Evolutionary conservation across 2,329 filamentous ascomycete species (phyloP), one percentile per base, ranked within the genome.

Genomic region (Claviceps purpurea): DNA sequence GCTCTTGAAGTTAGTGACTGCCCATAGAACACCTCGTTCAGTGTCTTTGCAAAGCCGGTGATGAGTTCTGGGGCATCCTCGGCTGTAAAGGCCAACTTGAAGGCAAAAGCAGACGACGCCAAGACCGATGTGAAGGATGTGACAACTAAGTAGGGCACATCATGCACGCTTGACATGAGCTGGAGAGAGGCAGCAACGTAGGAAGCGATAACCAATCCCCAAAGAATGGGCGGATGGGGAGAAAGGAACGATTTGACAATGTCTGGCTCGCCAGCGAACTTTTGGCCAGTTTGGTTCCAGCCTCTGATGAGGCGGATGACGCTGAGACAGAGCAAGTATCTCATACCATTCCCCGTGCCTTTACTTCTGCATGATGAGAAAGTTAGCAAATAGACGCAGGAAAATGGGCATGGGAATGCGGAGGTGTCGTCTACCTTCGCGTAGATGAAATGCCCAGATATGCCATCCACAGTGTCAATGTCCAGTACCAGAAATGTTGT

Each of bases 401-500:
- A 11, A 41, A 41, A 20, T 10, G 11, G 7, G 30, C 14, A 45
- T 49, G 40, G 34, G 49, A 11, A 4, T 13, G 3, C 22, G 34
- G 37, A 13, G 11, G 41, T 47, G 14, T 39, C 16, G 4, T 14
- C 16, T 57, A 73, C 72, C 67, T 68, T 52, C 62, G 64, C 45
- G 73, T 68, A 61, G 70, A 68, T 57, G 72, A 75, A 43, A 77
- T 57, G 37, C 72, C 73, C 13, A 84, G 68, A 34, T 74, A 70
- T 1, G 73, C 68, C 37, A 85, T 63, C 87, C 87, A 94, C 6
- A 80, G 77, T 0, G 85, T 82, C 0, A 84, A 78, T 1, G 81
- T 70, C 89, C 91, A 97, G 68, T 98, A 97, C 93, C 93, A 98
- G 65, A 95, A 96, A 59, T 97, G 89, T 49, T 98, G 93, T 66